Conservation (phyloP, 768 basidiomycete genomes). For the Naganishia vishniacii region DNA sequence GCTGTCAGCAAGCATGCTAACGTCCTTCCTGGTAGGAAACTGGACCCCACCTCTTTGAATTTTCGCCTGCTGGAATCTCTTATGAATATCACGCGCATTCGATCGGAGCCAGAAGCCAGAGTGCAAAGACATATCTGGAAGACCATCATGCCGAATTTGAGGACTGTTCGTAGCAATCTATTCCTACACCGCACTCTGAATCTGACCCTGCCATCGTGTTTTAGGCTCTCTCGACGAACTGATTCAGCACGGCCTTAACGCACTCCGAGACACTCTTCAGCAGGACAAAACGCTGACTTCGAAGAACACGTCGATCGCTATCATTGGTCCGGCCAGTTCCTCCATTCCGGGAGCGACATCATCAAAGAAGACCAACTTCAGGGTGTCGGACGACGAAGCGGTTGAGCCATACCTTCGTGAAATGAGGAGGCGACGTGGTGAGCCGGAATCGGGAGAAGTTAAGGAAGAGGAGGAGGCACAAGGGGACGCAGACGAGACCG, state of each 20-base stretch:
- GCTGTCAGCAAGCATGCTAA: not conserved
- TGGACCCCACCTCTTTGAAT: constrained; percentile 97
- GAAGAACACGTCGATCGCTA: constrained; percentile 90
- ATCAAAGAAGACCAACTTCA: constrained; percentile 61
- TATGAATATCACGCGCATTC: constrained; percentile 99
- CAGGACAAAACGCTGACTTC: constrained; percentile 94
- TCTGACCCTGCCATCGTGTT: not conserved
- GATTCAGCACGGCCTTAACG: constrained; percentile 86
- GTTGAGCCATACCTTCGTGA: constrained; percentile 68
- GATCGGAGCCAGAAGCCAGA: constrained; percentile 95
- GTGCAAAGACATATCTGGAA: constrained; percentile 97
- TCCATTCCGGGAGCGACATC: constrained; percentile 33
- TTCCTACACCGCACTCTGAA: not conserved
- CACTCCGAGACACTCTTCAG: constrained; percentile 91
- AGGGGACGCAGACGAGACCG: constrained; percentile 2
- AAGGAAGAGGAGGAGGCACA: constrained; percentile 34
- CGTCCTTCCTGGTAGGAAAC: constrained; percentile 54
- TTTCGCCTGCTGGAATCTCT: constrained; percentile 92
- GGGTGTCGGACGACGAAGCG: constrained; percentile 77
- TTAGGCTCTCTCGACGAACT: constrained; percentile 81
- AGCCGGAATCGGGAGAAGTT: constrained; percentile 25
- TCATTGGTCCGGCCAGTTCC: constrained; percentile 58
- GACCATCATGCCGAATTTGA: constrained; percentile 82
- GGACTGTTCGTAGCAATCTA: constrained; percentile 60
- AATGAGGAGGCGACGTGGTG: constrained; percentile 61